Base-by-base conservation (phyloP, 805 yeast species). In the Candida orba region DNA sequence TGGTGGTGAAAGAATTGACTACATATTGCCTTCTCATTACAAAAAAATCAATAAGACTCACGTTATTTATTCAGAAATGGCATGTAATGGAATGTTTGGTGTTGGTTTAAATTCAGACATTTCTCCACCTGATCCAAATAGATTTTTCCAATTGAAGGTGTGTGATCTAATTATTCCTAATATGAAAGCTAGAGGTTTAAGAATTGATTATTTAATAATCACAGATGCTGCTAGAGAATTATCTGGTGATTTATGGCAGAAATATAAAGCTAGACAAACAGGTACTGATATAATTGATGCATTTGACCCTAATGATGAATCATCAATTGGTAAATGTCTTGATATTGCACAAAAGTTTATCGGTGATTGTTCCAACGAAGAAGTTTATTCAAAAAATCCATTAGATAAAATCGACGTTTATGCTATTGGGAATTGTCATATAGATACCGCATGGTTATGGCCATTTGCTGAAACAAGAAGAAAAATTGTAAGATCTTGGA, bases 401-500 rank as follows among this genome's bases (percentile, higher is more conserved):
- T 22, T 43, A 43, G 54, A 63, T 56, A 63, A 59, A 46, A 64
- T 76, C 45, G 80, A 82, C 44, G 96, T 90, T 10, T 83, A 69
- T 62, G 95, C 86, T 8, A 74, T 93, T 51, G 99, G 99, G 36
- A 86, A 93, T 61, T 93, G 98, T 62, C 98, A 90, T 62, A 90
- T 90, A 53, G 99, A 91, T 58, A 91, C 98, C 15, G 98, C 98
- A 14, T 91, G 99, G 99, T 71, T 89, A 46, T 91, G 99, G 99
- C 98, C 97, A n/a, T 91, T 84, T 69, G 97, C 95, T 3, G 97
- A 93, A 61, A 88, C 98, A 2, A 82, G 85, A 54, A 76, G 98
- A 41, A 91, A 91, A 59, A 78, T 91, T 43, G 96, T 90, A 3
- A 75, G 99, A 51, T 87, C 96, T 6, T 91, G 98, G 98, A 81